These are phyloP conservation scores for Colletotrichum caudatum DNA, from an alignment of 2,329 filamentous ascomycete genomes.

Conservation along the genomic window DNA sequence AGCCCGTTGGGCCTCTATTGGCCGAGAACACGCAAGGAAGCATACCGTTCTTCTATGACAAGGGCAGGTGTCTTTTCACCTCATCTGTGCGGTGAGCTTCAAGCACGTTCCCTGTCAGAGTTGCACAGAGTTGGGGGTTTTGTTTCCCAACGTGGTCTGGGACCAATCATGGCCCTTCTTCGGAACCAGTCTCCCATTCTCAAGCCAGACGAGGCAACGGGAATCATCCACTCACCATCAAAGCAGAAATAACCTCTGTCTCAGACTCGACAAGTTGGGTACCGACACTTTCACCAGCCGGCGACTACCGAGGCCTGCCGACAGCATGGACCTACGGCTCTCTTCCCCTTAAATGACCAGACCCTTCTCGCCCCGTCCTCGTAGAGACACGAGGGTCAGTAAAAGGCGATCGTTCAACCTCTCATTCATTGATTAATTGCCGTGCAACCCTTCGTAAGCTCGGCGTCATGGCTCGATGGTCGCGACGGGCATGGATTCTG, in stretches of 20 bases:
- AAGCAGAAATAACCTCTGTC: slow-evolving; percentile 40
- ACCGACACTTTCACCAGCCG: neutral
- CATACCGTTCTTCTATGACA: neutral
- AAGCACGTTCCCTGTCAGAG: neutral
- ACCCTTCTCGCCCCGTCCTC: neutral
- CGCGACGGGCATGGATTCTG: slow-evolving; percentile 17
- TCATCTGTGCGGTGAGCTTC: neutral
- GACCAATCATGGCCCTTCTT: slow-evolving; percentile 6
- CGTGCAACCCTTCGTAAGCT: too few species aligned
- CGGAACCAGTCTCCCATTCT: neutral
- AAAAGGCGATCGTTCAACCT: neutral
- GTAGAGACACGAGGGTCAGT: neutral
- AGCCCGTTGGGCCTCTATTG: neutral
- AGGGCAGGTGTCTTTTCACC: neutral
- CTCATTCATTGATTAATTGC: neutral
- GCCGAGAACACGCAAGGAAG: neutral
- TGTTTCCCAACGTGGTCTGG: neutral
- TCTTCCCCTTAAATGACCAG: slow-evolving; percentile 24
- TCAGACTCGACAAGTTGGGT: slow-evolving; percentile 7
- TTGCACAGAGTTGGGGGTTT: neutral
- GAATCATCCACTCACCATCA: slow-evolving; percentile 16
- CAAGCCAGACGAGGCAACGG: neutral
- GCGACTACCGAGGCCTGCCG: slow-evolving; percentile 14
- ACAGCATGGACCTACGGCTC: slow-evolving; percentile 9
- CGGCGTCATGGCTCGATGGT: slow-evolving; percentile 22